Conservation (phyloP, 352 stramenopile species). For the Globisporangium emineosum region DNA sequence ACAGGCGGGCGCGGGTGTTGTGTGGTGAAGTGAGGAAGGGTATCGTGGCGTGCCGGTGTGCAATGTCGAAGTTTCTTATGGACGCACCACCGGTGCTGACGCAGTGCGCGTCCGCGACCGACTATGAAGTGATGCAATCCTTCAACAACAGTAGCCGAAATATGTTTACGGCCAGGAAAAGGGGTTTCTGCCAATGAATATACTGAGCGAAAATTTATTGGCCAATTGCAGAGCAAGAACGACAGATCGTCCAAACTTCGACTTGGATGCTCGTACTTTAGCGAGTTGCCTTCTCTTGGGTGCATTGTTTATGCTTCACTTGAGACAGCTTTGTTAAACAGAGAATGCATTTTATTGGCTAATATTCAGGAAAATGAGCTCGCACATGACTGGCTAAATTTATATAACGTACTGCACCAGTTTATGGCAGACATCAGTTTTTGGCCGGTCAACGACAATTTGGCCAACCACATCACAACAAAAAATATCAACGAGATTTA, state of each 20-base stretch:
- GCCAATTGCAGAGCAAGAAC: neutral
- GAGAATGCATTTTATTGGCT: neutral
- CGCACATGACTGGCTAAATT: neutral
- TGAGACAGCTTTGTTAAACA: constrained; percentile 2
- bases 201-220: neutral
- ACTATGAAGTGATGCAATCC: neutral
- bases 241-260: neutral
- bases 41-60: neutral
- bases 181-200: neutral
- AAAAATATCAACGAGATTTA: no score
- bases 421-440: no score
- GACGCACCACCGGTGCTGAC: neutral
- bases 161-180: neutral
- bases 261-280: neutral
- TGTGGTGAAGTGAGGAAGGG: neutral
- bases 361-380: neutral
- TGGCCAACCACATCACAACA: no score
- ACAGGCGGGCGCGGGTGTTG: neutral
- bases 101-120: neutral
- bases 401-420: no score
- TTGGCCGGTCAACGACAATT: no score
- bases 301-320: neutral
- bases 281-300: neutral
- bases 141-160: neutral
- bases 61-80: constrained; percentile 11